phyloP scores from a whole-genome alignment of 805 yeast species.

The Teunomyces lycoperdinae region DNA sequence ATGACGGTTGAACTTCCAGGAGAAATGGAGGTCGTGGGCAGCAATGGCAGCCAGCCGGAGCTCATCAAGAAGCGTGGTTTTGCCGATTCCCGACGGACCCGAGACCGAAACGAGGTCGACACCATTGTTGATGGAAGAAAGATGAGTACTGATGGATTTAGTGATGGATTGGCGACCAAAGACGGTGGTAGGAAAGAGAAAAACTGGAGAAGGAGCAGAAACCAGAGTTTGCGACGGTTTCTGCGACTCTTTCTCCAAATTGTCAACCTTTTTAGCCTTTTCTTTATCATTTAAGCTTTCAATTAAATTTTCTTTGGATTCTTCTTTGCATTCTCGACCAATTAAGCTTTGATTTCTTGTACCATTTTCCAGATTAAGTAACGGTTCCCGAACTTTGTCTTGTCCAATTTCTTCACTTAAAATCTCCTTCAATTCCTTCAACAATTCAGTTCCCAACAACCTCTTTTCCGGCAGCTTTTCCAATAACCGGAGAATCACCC shows the following conservation, averaged over 20 bases:
- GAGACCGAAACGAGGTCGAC: slow-evolving; percentile 18
- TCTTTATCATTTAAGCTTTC: too few relatives aligned
- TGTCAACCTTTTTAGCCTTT: neutral
- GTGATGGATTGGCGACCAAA: too few relatives aligned
- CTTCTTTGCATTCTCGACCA: too few relatives aligned
- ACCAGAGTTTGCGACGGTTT: too few relatives aligned
- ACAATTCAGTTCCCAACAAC: slow-evolving; percentile 29
- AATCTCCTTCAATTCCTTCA: slow-evolving; percentile 33
- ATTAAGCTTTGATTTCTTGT: too few relatives aligned
- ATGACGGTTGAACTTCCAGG: slow-evolving; percentile 30
- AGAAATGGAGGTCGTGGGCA: slow-evolving; percentile 25
- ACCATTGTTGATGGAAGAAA: neutral
- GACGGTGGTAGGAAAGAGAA: too few relatives aligned
- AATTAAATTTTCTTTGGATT: too few relatives aligned
- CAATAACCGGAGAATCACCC: slow-evolving; percentile 40
- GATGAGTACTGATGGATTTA: neutral
- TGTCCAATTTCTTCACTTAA: slow-evolving; percentile 9
- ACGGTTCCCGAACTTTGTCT: too few relatives aligned
- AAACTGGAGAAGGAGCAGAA: too few relatives aligned
- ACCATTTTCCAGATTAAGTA: too few relatives aligned
- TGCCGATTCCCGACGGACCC: slow-evolving; percentile 48
- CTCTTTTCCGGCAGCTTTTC: slow-evolving; percentile 40
- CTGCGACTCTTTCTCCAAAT: neutral
- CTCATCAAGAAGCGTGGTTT: slow-evolving; percentile 40
- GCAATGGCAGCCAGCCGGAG: slow-evolving; percentile 33